Evolutionary conservation across 345 rosid species (phyloP).

Genomic region (Pistacia vera): DNA sequence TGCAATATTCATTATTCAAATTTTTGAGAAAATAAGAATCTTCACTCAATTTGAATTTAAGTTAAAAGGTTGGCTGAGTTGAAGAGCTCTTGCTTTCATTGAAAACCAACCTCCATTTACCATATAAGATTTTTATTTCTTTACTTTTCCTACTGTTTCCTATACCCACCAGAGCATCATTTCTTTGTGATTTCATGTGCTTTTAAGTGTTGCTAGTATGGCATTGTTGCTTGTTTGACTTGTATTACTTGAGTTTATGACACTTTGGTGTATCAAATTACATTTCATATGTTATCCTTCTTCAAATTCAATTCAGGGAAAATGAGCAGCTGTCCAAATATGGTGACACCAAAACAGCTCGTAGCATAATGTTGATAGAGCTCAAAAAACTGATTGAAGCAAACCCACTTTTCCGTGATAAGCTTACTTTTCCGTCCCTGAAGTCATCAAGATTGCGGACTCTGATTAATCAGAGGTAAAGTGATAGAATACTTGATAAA

Average conservation of each 20-base stretch:
- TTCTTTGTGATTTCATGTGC: neutral
- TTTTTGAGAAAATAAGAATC: neutral
- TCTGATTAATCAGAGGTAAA: conserved; percentile 75
- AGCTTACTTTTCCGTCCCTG: conserved; percentile 65
- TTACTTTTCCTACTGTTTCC: neutral
- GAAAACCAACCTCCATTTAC: neutral
- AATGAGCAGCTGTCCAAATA: conserved; percentile 75
- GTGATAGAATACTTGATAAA: neutral
- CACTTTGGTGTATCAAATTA: neutral
- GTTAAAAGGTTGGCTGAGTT: neutral
- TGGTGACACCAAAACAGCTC: conserved; percentile 72
- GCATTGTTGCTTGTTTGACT: neutral
- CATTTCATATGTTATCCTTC: neutral
- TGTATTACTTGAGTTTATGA: conserved; percentile 14
- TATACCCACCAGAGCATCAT: neutral
- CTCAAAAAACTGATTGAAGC: conserved; percentile 75
- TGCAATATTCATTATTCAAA: neutral
- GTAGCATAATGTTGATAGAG: conserved; percentile 69
- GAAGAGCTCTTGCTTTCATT: conserved; percentile 1
- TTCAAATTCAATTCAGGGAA: conserved; percentile 44
- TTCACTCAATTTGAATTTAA: conserved; percentile 3
- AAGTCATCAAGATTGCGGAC: conserved; percentile 73
- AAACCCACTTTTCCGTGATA: conserved; percentile 75
- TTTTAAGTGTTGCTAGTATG: neutral
- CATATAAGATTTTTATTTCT: neutral